Conservation (phyloP, 1,284 basidiomycete species). For the Omphalotus olearius region DNA sequence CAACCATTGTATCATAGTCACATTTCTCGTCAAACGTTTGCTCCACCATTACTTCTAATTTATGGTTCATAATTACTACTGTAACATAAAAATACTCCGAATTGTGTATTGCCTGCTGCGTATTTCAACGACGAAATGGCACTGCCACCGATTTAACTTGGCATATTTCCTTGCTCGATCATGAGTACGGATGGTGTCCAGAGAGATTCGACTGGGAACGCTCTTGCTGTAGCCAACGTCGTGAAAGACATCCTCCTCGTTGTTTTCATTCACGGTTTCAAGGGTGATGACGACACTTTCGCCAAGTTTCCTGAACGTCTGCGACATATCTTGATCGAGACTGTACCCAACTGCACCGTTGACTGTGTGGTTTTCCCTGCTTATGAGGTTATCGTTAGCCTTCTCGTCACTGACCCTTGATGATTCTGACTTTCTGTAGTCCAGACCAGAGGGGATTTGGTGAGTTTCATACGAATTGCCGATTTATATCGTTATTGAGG, state of each 20-base stretch:
- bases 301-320: conserved; percentile 72
- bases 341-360: conserved; percentile 48
- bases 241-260: conserved; percentile 44
- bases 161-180: neutral
- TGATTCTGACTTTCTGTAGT: conserved; percentile 13
- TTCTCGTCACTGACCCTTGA: neutral
- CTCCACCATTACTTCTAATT: neutral
- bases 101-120: too few relatives aligned
- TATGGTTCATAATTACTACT: too few relatives aligned
- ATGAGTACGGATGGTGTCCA: conserved; percentile 3
- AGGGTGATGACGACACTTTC: conserved; percentile 77
- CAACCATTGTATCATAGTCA: neutral
- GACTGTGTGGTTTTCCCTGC: conserved; percentile 84
- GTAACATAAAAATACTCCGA: too few relatives aligned
- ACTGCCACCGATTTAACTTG: too few relatives aligned
- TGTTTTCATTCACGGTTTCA: conserved; percentile 66
- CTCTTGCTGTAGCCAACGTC: conserved; percentile 5
- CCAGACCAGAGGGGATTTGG: conserved; percentile 84
- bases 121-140: too few relatives aligned
- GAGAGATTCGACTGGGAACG: conserved; percentile 8
- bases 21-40: neutral
- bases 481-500: conserved; percentile 6
- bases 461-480: conserved; percentile 33
- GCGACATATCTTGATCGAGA: conserved; percentile 68
- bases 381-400: conserved; percentile 65